Evolutionary conservation across 1,139 yeast species (phyloP), one percentile per base, ranked within the genome.

Genomic region (Hemisphaericaspora xylofermentans): DNA sequence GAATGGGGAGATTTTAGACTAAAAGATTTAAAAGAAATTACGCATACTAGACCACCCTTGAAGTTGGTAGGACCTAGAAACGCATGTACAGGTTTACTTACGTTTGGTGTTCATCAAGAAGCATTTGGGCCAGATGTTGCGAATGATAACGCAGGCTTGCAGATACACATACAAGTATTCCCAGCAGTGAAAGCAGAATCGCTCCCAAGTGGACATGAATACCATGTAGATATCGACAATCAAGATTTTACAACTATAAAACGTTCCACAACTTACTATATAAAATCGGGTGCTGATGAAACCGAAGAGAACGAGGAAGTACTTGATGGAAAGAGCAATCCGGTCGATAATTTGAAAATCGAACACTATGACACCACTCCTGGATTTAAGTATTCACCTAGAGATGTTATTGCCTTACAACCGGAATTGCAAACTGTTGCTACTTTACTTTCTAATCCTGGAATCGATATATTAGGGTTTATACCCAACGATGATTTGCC

Each of bases 361-460:
- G 28, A 28, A n/a, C 31, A 19, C 17, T n/a, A 13, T 15, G 39
- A 44, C 17, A 38, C 41, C 16, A 37, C 39, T 3, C 44, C 49
- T 24, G 95, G 88, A 0, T 88, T 79, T 58, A 73, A 78, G 48
- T 88, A 82, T 53, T 93, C 95, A 6, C 67, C 79, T n/a, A 53
- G 58, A 38, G 76, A 71, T 48, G 53, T 71, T 27, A 54, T 67
- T n/a, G 57, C 63, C 1, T 41, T 63, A 7, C 58, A 78, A 10
- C 61, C 68, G 0, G 71, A 72, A 2, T 62, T 83, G 26, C 68
- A 70, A 19, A 65, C 67, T 16, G 61, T 68, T 1, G 57, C 79
- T 14, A 60, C 58, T n/a, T 68, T 80, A 22, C 57, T 63, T 3
- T 68, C 80, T 0, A 42, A 48, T 3, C 68, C 80, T 0, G 80